Evolutionary conservation across 2,329 filamentous ascomycete species (phyloP).

Genomic region (Cercospora zeina): DNA sequence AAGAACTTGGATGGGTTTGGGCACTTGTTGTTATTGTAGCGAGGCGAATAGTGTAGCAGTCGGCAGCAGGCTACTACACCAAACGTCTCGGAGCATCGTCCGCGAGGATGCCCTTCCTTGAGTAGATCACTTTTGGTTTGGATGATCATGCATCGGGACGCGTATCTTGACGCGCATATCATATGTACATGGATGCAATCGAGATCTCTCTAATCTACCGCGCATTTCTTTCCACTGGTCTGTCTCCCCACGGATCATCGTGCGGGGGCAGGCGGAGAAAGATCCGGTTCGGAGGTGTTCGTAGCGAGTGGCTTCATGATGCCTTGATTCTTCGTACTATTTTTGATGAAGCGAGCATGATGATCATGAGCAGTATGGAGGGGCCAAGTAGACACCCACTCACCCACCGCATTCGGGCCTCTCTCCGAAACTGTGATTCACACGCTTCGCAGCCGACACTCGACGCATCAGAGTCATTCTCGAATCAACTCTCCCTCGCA

Average conservation of each 20-base stretch:
- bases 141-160: background rate
- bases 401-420: background rate
- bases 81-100: background rate
- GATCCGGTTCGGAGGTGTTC: background rate
- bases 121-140: background rate
- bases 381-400: background rate
- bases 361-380: background rate
- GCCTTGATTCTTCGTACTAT: background rate
- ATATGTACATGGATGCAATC: conserved; percentile 2
- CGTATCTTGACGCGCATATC: background rate
- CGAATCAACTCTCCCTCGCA: background rate
- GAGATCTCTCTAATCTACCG: background rate
- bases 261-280: background rate
- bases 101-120: background rate
- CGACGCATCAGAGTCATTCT: background rate
- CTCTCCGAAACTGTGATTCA: background rate
- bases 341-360: background rate
- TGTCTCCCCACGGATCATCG: background rate
- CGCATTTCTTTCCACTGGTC: background rate
- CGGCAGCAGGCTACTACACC: background rate
- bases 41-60: background rate
- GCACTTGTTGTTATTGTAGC: background rate
- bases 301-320: background rate
- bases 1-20: background rate
- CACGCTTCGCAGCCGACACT: background rate